Conservation (phyloP, 2,329 filamentous ascomycete species). For the Trichoderma breve region DNA sequence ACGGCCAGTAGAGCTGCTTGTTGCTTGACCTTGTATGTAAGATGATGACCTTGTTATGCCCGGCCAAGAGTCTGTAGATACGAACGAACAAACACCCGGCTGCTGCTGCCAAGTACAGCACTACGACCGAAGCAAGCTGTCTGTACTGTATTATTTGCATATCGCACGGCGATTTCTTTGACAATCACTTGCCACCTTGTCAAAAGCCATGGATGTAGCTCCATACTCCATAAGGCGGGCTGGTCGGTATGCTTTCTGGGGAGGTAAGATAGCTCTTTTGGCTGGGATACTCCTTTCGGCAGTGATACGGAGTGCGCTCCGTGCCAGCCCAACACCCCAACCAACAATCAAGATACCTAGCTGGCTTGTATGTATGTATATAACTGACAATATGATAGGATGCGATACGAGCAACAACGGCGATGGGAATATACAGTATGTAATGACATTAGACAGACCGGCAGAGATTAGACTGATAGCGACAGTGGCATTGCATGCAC, state of each 20-base stretch:
- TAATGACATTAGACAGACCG: neutral
- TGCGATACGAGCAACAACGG: neutral
- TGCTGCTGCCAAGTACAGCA: neutral
- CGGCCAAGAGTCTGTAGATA: neutral
- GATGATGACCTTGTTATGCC: neutral
- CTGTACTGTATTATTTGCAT: neutral
- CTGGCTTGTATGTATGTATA: neutral
- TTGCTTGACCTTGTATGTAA: neutral
- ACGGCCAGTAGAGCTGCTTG: neutral
- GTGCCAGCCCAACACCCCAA: neutral
- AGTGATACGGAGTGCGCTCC: neutral
- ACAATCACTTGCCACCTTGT: neutral
- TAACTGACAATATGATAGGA: neutral
- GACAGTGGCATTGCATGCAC: slow-evolving; percentile 2
- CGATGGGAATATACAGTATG: neutral
- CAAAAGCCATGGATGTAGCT: neutral
- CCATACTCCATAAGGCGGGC: neutral
- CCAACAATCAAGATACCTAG: neutral
- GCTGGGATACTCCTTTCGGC: neutral
- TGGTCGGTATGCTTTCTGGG: neutral
- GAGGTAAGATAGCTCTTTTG: neutral
- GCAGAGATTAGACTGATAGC: neutral
- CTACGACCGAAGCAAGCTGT: neutral
- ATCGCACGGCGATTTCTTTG: neutral
- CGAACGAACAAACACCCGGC: neutral